Evolutionary conservation across 441 rosid genomes (phyloP), one percentile per base, ranked within the genome.

Genomic region (Brassica balearica): DNA sequence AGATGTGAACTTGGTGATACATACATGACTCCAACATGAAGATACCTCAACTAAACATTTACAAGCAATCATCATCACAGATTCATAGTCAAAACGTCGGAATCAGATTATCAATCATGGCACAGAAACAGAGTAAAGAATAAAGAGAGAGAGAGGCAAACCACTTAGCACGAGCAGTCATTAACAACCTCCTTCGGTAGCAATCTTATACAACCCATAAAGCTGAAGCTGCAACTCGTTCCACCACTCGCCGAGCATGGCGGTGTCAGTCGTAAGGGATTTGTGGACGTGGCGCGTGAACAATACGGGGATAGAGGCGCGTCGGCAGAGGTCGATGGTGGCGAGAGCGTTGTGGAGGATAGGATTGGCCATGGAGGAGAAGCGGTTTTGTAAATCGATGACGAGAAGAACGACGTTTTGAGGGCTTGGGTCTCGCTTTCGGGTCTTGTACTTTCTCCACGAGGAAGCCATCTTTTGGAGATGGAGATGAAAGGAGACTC

Each of bases 161-260:
- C 98, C 98, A 94, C 82, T 94, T 92, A 53, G 98, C 92, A 22
- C 98, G 89, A 64, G 97, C 96, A 27, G 92, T 86, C 86, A 94
- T 87, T 86, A 87, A 68, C 98, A 94, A 43, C 94, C 96, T 3
- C 98, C 98, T 75, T 94, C 97, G 3, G 93, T 94, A 64, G 97
- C 92, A 74, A 90, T 92, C 87, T 94, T 94, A 73, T 90, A 94
- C 61, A 87, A 77, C 0, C 90, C 97, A 36, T 94, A 94, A 53
- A 94, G 97, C 87, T 88, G 90, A 84, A 90, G 78, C 79, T 89
- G 93, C 78, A 78, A 69, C 41, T 91, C 79, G 81, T 82, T 56
- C 94, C 96, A 89, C 96, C 97, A 92, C 90, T 91, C 94, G 1
- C 63, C 85, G 56, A 92, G 87, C 88, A 89, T 89, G 82, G 83